Evolutionary conservation across 2,329 filamentous ascomycete species (phyloP).

Genomic region (Arachnopeziza araneosa): DNA sequence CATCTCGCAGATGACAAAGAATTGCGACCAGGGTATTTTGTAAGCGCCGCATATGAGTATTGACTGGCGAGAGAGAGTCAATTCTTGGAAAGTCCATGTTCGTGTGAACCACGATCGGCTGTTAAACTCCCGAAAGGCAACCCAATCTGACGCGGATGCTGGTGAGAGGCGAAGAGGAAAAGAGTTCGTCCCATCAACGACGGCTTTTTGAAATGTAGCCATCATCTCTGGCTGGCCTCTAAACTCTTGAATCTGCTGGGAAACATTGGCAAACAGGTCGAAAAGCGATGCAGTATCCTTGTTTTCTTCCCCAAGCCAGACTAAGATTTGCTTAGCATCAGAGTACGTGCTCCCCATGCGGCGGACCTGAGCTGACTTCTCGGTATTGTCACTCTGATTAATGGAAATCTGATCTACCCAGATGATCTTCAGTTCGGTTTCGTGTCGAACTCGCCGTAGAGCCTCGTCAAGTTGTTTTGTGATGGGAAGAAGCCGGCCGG

Average conservation of each 20-base stretch:
- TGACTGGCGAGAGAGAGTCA: background rate
- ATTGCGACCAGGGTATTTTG: background rate
- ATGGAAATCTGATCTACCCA: background rate
- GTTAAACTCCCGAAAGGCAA: background rate
- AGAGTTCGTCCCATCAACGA: background rate
- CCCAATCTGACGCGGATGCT: background rate
- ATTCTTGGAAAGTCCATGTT: constrained; percentile 5
- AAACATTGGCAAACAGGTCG: background rate
- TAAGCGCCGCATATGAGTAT: background rate
- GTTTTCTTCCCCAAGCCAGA: background rate
- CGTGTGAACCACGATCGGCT: constrained; percentile 1
- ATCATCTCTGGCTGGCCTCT: background rate
- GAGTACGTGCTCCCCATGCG: background rate
- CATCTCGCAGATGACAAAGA: background rate
- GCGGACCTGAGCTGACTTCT: background rate
- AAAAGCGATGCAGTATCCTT: background rate
- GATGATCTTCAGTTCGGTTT: background rate
- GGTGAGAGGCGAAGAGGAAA: background rate
- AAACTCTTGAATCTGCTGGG: background rate
- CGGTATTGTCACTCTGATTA: background rate
- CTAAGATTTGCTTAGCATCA: background rate
- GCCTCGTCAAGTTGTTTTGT: background rate
- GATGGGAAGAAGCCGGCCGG: background rate
- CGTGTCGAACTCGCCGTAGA: background rate
- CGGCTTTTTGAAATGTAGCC: background rate